These are phyloP conservation scores for Acanthamoeba healyi DNA, from an alignment of 208 protist species.

Conservation along the genomic window DNA sequence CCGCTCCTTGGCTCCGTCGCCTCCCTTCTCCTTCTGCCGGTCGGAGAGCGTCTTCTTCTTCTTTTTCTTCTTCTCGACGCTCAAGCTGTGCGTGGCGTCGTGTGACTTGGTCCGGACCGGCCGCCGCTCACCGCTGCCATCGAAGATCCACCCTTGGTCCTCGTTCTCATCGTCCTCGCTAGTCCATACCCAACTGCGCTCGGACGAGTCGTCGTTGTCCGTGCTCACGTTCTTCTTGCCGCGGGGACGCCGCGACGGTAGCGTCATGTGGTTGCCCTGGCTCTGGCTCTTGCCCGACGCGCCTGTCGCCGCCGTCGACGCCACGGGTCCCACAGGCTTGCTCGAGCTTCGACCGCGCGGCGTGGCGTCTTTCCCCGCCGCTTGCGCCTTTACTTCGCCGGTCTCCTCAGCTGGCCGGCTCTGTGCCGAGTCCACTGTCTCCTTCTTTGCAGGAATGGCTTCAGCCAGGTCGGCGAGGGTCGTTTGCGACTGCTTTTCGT, in stretches of 20 bases:
- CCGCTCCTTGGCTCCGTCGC: background rate
- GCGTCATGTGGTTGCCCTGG: too few species aligned
- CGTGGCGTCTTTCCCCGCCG: too few species aligned
- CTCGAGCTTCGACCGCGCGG: too few species aligned
- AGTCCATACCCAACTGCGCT: background rate
- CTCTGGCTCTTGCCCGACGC: too few species aligned
- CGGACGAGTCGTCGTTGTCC: background rate
- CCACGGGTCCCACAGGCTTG: too few species aligned
- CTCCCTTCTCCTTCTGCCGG: background rate
- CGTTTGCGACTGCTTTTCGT: too few species aligned
- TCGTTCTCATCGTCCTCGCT: background rate
- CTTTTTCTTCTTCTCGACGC: background rate
- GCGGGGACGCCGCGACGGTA: background rate
- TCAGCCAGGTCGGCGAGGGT: too few species aligned
- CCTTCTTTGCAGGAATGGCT: too few species aligned
- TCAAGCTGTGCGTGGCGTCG: background rate
- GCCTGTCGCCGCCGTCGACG: too few species aligned
- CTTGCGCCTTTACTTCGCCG: too few species aligned
- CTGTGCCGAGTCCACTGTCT: too few species aligned
- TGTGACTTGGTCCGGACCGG: background rate
- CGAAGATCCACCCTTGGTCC: background rate
- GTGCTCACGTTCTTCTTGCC: background rate
- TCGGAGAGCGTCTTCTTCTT: background rate
- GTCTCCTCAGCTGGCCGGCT: too few species aligned
- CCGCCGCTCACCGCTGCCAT: background rate